phyloP scores from a whole-genome alignment of 345 rosid genomes.

The Acer yangbiense region DNA sequence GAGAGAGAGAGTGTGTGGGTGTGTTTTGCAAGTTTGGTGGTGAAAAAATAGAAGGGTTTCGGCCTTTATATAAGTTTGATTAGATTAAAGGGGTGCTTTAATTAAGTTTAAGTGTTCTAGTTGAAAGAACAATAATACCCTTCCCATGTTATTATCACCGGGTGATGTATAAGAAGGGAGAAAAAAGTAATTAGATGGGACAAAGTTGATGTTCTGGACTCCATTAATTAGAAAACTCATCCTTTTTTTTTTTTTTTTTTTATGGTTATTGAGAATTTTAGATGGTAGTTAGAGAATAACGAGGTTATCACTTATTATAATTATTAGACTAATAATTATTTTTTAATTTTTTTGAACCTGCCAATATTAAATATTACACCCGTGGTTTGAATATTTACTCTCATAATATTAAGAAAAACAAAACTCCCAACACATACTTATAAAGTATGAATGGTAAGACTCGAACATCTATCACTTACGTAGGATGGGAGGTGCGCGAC shows the following conservation, averaged over 20 bases:
- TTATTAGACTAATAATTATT: not conserved
- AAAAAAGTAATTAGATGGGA: slow-evolving; percentile 13
- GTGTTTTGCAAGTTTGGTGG: slow-evolving; percentile 19
- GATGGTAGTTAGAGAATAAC: slow-evolving; percentile 7
- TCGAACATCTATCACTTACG: too few species aligned
- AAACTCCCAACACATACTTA: too few species aligned
- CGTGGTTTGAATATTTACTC: too few species aligned
- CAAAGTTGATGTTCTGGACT: slow-evolving; percentile 27
- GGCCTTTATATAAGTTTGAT: slow-evolving; percentile 38
- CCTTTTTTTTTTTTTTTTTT: not conserved
- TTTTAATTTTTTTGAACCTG: too few species aligned
- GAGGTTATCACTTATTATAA: slow-evolving; percentile 10
- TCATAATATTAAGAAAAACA: too few species aligned
- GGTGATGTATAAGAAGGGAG: not conserved
- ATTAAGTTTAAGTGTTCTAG: not conserved
- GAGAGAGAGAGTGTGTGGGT: slow-evolving; percentile 13
- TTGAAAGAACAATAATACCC: slow-evolving; percentile 24
- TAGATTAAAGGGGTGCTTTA: not conserved
- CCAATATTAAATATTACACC: too few species aligned
- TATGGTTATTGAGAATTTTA: not conserved
- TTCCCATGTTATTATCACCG: not conserved
- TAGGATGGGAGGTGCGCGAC: too few species aligned
- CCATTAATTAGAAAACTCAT: slow-evolving; percentile 17
- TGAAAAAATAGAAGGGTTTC: slow-evolving; percentile 17
- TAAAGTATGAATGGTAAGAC: too few species aligned